Percentiles rank a stretch among this genome's conserved stretches.
phyloP scores from a whole-genome alignment of 768 basidiomycete species.

The Terana coerulea region DNA sequence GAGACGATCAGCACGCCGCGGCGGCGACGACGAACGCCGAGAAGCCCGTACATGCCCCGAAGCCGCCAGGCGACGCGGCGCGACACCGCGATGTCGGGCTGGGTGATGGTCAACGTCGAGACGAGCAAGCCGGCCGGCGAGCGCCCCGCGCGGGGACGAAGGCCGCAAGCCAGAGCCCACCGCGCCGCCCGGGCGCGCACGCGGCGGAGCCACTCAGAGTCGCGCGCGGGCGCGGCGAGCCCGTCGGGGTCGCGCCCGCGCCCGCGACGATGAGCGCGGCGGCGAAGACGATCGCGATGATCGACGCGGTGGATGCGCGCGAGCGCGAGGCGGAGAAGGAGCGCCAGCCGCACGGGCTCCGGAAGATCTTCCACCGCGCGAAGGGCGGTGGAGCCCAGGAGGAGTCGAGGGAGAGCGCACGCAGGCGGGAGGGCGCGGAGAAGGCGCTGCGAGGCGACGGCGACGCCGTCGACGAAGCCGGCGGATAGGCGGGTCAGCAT shows the following conservation, averaged over 20 bases:
- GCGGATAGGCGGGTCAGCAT: too few species aligned
- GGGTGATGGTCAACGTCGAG: slow-evolving; percentile 27
- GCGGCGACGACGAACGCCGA: slow-evolving; percentile 16
- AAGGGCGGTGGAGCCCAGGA: too few species aligned
- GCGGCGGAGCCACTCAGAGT: slow-evolving; percentile 21
- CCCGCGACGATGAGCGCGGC: slow-evolving; percentile 37
- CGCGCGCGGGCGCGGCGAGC: slow-evolving; percentile 20
- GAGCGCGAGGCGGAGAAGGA: slow-evolving; percentile 21
- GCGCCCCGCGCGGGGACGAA: not conserved
- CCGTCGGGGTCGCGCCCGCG: slow-evolving; percentile 10
- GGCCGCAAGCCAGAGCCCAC: slow-evolving; percentile 20
- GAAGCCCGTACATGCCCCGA: not conserved
- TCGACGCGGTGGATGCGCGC: slow-evolving; percentile 55
- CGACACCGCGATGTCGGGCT: slow-evolving; percentile 22
- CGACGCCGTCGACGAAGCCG: slow-evolving; percentile 12
- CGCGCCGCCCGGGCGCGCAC: slow-evolving; percentile 16
- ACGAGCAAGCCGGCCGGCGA: slow-evolving; percentile 2
- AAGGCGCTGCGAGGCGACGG: not conserved
- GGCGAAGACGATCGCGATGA: slow-evolving; percentile 61
- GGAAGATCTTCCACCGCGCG: slow-evolving; percentile 8
- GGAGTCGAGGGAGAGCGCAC: not conserved
- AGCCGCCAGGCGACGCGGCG: not conserved
- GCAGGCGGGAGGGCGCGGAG: not conserved
- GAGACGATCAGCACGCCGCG: slow-evolving; percentile 29
- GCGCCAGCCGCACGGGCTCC: slow-evolving; percentile 17